Evolutionary conservation across 768 basidiomycete species (phyloP).

Genomic region (Agaricus subrufescens): DNA sequence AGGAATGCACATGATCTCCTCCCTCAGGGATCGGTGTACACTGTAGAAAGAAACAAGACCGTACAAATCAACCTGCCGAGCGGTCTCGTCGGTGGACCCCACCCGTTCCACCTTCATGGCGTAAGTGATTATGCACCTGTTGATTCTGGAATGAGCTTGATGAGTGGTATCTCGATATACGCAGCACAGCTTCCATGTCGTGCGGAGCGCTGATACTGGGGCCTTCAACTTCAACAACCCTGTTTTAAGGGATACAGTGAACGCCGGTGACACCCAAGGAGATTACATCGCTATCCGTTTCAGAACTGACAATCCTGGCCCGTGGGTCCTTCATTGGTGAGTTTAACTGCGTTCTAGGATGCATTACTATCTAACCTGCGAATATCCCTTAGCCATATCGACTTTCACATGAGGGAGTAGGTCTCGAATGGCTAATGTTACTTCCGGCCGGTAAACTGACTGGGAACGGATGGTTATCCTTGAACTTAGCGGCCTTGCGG

Average conservation of each 20-base stretch:
- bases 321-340: constrained; percentile 47
- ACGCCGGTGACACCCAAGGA: constrained; percentile 29
- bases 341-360: not conserved
- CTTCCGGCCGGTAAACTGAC: not conserved
- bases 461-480: not conserved
- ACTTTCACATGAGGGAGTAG: constrained; percentile 30
- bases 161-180: not conserved
- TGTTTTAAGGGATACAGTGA: constrained; percentile 47
- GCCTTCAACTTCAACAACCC: constrained; percentile 44
- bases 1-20: constrained; percentile 32
- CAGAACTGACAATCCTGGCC: constrained; percentile 62
- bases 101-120: constrained; percentile 45
- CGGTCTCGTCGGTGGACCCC: constrained; percentile 19
- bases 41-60: constrained; percentile 40
- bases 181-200: constrained; percentile 35
- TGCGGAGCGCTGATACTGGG: constrained; percentile 32
- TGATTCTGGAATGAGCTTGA: not conserved
- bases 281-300: constrained; percentile 54
- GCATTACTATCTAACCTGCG: not conserved
- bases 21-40: constrained; percentile 35
- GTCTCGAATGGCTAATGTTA: not conserved
- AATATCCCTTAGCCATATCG: constrained; percentile 25
- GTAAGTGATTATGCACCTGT: constrained; percentile 22
- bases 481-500: constrained; percentile 10
- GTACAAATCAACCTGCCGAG: constrained; percentile 42